Conservation (phyloP, 345 rosid genomes). For the Aurinia saxatilis region DNA sequence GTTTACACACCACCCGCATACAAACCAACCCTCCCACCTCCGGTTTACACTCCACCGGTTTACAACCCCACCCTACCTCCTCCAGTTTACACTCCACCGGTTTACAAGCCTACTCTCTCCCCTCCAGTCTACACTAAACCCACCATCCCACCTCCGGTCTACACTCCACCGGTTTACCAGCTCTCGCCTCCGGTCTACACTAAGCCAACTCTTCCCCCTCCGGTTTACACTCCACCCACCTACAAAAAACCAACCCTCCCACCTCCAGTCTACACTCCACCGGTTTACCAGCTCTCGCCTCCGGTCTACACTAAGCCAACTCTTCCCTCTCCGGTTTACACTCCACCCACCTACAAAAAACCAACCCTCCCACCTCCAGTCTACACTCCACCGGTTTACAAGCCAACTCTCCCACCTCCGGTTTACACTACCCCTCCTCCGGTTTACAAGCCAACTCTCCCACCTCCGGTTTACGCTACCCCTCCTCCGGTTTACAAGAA, state of each 20-base stretch:
- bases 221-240: not conserved
- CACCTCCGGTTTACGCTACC: not conserved
- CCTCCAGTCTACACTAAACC: not conserved
- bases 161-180: not conserved
- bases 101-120: not conserved
- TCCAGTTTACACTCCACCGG: not conserved
- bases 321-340: constrained; percentile 10
- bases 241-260: not conserved
- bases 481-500: constrained; percentile 2
- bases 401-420: not conserved
- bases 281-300: not conserved
- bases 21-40: no score
- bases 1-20: no score
- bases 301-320: not conserved
- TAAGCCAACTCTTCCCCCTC: not conserved
- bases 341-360: constrained; percentile 4
- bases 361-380: constrained; percentile 2
- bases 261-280: not conserved
- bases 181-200: not conserved
- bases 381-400: not conserved
- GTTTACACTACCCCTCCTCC: not conserved
- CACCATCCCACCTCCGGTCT: not conserved
- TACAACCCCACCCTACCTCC: no score
- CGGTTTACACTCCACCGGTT: no score
- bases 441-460: not conserved